Evolutionary conservation across 306 rosid species (phyloP).

Genomic region (Comarum palustre): DNA sequence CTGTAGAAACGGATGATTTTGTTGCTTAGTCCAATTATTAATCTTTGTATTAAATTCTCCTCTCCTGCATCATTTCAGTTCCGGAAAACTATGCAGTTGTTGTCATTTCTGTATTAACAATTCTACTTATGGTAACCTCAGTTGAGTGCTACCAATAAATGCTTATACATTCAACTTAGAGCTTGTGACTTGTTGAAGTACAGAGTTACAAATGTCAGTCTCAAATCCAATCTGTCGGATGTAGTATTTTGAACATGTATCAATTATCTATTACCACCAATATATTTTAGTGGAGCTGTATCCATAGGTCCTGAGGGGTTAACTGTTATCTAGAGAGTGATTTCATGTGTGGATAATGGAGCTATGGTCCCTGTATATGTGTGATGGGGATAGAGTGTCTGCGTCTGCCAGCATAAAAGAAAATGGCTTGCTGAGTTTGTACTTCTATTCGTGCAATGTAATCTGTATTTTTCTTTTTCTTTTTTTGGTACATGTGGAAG

Average conservation of each 20-base stretch:
- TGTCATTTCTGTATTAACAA: background rate
- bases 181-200: background rate
- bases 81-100: background rate
- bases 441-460: background rate
- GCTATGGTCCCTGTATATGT: background rate
- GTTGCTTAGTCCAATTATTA: background rate
- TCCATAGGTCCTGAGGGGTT: background rate
- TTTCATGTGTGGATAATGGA: background rate
- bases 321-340: background rate
- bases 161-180: background rate
- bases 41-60: background rate
- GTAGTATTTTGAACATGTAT: background rate
- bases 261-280: background rate
- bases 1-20: background rate
- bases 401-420: background rate
- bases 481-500: background rate
- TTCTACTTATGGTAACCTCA: background rate
- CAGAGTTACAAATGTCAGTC: background rate
- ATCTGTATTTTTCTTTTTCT: background rate
- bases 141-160: background rate
- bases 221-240: background rate
- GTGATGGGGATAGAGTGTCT: background rate
- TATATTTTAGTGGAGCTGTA: conserved; percentile 1
- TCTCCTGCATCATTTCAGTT: background rate
- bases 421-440: background rate